Base-by-base conservation (phyloP, 2,329 filamentous ascomycete species). In the Talaromyces sp. region DNA sequence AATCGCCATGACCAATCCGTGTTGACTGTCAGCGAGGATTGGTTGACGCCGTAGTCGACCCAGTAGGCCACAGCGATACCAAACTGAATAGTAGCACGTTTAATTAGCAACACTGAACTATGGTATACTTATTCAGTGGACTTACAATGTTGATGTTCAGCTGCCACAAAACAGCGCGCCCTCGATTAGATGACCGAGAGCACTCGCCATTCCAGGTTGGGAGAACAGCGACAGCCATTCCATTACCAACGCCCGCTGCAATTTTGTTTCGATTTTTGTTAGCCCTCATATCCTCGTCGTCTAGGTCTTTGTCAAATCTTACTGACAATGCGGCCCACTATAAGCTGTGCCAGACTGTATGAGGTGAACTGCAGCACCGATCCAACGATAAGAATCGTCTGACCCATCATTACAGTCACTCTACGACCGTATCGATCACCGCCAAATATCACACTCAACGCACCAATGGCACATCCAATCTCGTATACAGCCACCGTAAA, bases 341-440 rank as follows among this genome's bases (percentile, higher is more conserved):
- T 84, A 66, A 86, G 79, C 66, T 86, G 82, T 21, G 78, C 75
- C 52, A 78, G n/a, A 63, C 75, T 70, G 64, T 78, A 82, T 1
- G 80, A 77, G 13, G 79, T 71, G 14, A 83, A 73, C 67, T 89
- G 86, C 41, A 89, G 80, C 9, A 82, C 75, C 35, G 84, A 84
- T 14, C 85, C 85, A 35, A 86, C 58, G 17, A 85, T 75, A 79
- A 86, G 84, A 64, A 88, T 80, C 11, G 75, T 63, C 21, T 50
- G 50, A 14, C 50, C 56, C 38, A 52, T 35, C 19, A 50, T 50
- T 21, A 58, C 50, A 31, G 31, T 53, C 32, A 53, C 50, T 31
- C 38, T 54, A 10, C 56, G 17, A 26, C 56, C 56, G 24, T 53
- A 49, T 24, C 27, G 50, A 27, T 58, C 56, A 8, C 56, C 56